These are phyloP conservation scores for Roridomyces roridus DNA, from an alignment of 768 basidiomycete species.

Conservation along the genomic window DNA sequence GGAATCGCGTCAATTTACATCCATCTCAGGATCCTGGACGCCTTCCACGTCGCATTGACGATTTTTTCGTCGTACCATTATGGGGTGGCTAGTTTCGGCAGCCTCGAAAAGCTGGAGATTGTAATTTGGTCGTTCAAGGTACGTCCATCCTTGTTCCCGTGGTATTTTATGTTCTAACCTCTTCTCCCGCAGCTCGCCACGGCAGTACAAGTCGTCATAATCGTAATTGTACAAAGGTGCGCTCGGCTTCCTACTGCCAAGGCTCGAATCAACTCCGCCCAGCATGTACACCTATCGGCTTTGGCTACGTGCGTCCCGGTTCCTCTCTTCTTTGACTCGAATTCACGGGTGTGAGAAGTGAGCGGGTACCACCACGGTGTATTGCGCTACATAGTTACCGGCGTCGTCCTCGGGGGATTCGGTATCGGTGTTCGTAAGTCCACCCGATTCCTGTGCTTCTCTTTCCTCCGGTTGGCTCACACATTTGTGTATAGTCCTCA, in stretches of 20 bases:
- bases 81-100: too few relatives aligned
- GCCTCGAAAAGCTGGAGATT: too few relatives aligned
- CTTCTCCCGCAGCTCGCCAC: slow-evolving; percentile 35
- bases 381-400: slow-evolving; percentile 41
- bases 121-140: slow-evolving; percentile 29
- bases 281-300: slow-evolving; percentile 53
- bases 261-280: too few relatives aligned
- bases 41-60: too few relatives aligned
- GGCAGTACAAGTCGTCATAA: slow-evolving; percentile 41
- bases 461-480: neutral
- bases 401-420: slow-evolving; percentile 44
- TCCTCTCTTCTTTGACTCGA: too few relatives aligned
- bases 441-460: too few relatives aligned
- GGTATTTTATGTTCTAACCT: neutral
- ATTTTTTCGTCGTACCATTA: too few relatives aligned
- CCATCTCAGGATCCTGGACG: too few relatives aligned
- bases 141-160: slow-evolving; percentile 7
- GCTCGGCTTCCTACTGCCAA: too few relatives aligned
- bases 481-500: slow-evolving; percentile 32
- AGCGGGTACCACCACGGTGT: slow-evolving; percentile 44
- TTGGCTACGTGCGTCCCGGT: slow-evolving; percentile 47
- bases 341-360: slow-evolving; percentile 28
- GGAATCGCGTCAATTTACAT: too few relatives aligned
- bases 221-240: slow-evolving; percentile 52
- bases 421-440: slow-evolving; percentile 42